phyloP scores from a whole-genome alignment of 2,329 filamentous ascomycete genomes.

The Penicillium sp. region DNA sequence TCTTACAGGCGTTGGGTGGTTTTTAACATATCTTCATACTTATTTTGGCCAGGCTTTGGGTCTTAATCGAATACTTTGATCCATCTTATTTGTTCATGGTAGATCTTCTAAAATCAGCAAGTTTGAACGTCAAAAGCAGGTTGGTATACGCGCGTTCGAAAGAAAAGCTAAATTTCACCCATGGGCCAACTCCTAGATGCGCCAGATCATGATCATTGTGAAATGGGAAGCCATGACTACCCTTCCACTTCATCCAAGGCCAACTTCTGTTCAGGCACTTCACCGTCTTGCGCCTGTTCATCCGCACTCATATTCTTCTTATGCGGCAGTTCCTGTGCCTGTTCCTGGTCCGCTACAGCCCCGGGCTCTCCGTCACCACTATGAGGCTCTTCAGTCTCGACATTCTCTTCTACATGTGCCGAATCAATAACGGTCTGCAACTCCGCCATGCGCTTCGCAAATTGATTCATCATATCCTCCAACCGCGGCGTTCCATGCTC shows the following conservation, averaged over 20 bases:
- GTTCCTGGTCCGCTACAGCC: not conserved
- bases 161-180: not conserved
- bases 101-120: not conserved
- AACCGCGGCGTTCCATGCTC: constrained; percentile 32
- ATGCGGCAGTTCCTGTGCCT: not conserved
- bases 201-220: not conserved
- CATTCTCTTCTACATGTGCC: not conserved
- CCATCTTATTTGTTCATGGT: not conserved
- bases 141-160: not conserved
- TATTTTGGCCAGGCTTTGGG: not conserved
- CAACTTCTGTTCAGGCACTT: not conserved
- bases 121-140: not conserved
- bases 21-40: not conserved
- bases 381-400: not conserved
- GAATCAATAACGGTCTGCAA: constrained; percentile 44
- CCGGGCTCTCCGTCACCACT: not conserved
- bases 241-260: not conserved
- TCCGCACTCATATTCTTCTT: not conserved
- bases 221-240: not conserved
- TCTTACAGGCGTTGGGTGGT: not conserved
- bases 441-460: constrained; percentile 46
- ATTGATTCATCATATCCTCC: constrained; percentile 49
- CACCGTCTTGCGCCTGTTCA: not conserved
- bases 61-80: constrained; percentile 8
- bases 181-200: not conserved